Evolutionary conservation across 768 basidiomycete species (phyloP).

Genomic region (Holtermannia corniformis): DNA sequence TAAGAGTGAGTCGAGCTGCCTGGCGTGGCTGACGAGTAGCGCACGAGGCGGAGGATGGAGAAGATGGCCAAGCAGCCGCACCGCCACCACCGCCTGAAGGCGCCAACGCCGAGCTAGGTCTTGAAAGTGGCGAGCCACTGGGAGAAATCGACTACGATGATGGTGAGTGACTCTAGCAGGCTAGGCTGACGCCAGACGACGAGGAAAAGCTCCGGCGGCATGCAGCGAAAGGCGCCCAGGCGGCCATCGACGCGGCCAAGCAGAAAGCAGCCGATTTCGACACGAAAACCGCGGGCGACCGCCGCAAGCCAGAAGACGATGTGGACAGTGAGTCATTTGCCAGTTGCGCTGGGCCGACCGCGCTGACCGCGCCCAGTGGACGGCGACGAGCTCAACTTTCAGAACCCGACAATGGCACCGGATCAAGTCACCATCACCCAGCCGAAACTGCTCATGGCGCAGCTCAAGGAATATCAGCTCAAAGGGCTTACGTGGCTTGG

Average conservation of each 20-base stretch:
- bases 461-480: conserved; percentile 94
- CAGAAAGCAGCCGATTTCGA: conserved; percentile 79
- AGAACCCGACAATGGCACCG: conserved; percentile 85
- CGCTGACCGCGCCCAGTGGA: conserved; percentile 23
- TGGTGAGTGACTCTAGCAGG: conserved; percentile 48
- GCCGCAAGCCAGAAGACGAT: conserved; percentile 69
- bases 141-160: conserved; percentile 84
- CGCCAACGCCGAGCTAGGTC: conserved; percentile 36
- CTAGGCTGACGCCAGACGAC: conserved; percentile 54
- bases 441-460: conserved; percentile 91
- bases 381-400: conserved; percentile 90
- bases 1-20: conserved; percentile 35
- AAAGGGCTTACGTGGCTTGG: conserved; percentile 98
- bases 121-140: conserved; percentile 53
- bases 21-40: conserved; percentile 12
- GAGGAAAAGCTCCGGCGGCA: conserved; percentile 74
- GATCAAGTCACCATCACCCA: conserved; percentile 79
- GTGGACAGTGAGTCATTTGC: conserved; percentile 32
- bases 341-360: neutral
- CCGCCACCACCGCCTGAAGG: neutral
- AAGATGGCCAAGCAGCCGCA: conserved; percentile 26
- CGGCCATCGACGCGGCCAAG: conserved; percentile 68
- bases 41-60: conserved; percentile 40
- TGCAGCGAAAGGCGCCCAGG: conserved; percentile 79
- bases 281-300: conserved; percentile 64